Evolutionary conservation across 139 green algal species (phyloP).

Genomic region (Micromonas commoda): DNA sequence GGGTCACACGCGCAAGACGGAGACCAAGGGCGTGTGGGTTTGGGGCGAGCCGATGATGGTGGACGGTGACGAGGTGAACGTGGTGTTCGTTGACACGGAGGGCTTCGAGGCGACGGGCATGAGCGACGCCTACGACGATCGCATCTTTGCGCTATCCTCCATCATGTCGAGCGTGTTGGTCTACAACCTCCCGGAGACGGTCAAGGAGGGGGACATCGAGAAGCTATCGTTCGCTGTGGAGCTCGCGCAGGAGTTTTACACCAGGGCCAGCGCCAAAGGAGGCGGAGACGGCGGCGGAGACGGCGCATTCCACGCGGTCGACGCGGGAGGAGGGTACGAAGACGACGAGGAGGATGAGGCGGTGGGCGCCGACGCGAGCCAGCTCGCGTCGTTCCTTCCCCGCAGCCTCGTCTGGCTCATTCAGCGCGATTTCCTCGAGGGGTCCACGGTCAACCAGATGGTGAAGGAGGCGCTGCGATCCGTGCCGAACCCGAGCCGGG

Average conservation of each 20-base stretch:
- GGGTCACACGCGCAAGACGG: slow-evolving; percentile 77
- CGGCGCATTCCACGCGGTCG: no score
- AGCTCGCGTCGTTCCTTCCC: slow-evolving; percentile 42
- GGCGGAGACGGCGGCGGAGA: slow-evolving; percentile 27
- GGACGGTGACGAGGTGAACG: slow-evolving; percentile 25
- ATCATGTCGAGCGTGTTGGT: slow-evolving; percentile 65
- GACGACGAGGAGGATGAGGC: not conserved
- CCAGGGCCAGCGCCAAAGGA: not conserved
- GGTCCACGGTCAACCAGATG: slow-evolving; percentile 59
- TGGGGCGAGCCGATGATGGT: slow-evolving; percentile 66
- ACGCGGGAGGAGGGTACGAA: no score
- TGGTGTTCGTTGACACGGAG: slow-evolving; percentile 90
- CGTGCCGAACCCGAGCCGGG: slow-evolving; percentile 66
- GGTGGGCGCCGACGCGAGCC: not conserved
- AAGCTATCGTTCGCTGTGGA: slow-evolving; percentile 88
- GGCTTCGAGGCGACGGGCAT: slow-evolving; percentile 86
- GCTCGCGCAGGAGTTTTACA: slow-evolving; percentile 67
- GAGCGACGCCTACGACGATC: slow-evolving; percentile 83
- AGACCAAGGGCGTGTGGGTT: slow-evolving; percentile 91
- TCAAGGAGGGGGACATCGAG: slow-evolving; percentile 74
- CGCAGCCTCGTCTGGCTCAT: slow-evolving; percentile 87
- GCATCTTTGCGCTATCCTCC: slow-evolving; percentile 82
- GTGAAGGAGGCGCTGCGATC: slow-evolving; percentile 55
- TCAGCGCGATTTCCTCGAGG: slow-evolving; percentile 84
- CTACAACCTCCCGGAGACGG: slow-evolving; percentile 87